A percentile compares a stretch with the other conserved stretches of the same genome.
These are phyloP conservation scores for Knoxdaviesia proteae DNA, from an alignment of 2,329 filamentous ascomycete genomes.

Conservation along the genomic window DNA sequence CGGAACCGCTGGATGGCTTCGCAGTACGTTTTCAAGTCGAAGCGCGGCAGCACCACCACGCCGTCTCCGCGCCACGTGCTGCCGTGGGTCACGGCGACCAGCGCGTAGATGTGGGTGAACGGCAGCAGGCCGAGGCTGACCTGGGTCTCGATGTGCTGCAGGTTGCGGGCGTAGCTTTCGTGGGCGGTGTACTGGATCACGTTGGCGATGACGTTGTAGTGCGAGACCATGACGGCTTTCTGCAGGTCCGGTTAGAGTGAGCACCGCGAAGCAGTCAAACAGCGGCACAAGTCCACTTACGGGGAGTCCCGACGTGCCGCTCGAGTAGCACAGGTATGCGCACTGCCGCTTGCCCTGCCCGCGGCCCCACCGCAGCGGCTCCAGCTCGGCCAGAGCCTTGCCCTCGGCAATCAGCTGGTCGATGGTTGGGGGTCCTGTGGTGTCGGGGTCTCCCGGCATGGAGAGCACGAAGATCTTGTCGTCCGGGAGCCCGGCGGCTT, in stretches of 20 bases:
- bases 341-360: slow-evolving; percentile 47
- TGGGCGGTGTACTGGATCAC: slow-evolving; percentile 37
- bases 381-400: slow-evolving; percentile 26
- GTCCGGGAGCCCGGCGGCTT: slow-evolving; percentile 38
- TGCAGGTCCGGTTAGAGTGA: slow-evolving; percentile 10
- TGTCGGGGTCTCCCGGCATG: slow-evolving; percentile 33
- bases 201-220: slow-evolving; percentile 61
- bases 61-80: slow-evolving; percentile 52
- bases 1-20: slow-evolving; percentile 45
- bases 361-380: slow-evolving; percentile 35
- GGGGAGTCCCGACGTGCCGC: slow-evolving; percentile 59
- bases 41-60: slow-evolving; percentile 52
- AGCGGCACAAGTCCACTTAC: slow-evolving; percentile 18
- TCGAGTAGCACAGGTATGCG: slow-evolving; percentile 63
- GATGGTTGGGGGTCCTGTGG: slow-evolving; percentile 38
- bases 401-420: slow-evolving; percentile 46
- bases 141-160: slow-evolving; percentile 17
- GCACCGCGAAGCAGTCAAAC: background rate
- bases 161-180: slow-evolving; percentile 16
- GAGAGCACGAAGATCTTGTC: slow-evolving; percentile 50
- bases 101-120: slow-evolving; percentile 63
- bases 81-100: slow-evolving; percentile 49
- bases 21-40: slow-evolving; percentile 48
- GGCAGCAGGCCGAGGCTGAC: slow-evolving; percentile 49
- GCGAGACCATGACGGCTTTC: slow-evolving; percentile 74